phyloP scores from a whole-genome alignment of 2,329 filamentous ascomycete species.

The Aspergillus thermomutatus region DNA sequence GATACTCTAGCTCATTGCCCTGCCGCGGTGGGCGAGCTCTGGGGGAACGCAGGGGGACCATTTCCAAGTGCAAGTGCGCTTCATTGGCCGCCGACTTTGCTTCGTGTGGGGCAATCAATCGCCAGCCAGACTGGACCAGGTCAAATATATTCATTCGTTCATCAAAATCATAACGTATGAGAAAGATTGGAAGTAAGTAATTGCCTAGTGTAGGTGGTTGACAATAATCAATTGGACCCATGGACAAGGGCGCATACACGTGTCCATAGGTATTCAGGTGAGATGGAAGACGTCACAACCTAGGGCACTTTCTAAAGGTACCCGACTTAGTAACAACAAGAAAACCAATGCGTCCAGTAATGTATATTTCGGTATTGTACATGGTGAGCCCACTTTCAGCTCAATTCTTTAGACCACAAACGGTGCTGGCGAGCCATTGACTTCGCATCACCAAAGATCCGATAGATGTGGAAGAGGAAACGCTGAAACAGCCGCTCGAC shows the following conservation, averaged over 20 bases:
- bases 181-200: background rate
- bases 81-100: background rate
- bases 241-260: background rate
- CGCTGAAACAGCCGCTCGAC: background rate
- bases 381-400: conserved; percentile 6
- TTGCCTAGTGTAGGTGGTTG: background rate
- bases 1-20: background rate
- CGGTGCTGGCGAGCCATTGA: background rate
- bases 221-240: background rate
- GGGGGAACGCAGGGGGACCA: background rate
- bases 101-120: background rate
- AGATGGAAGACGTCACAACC: background rate
- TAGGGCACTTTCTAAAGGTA: background rate
- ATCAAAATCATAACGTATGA: background rate
- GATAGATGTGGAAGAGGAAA: background rate
- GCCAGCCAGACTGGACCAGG: background rate
- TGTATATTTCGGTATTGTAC: conserved; percentile 16
- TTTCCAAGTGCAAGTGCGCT: background rate
- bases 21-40: background rate
- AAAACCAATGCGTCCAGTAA: background rate
- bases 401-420: background rate
- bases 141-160: background rate
- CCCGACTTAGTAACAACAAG: background rate
- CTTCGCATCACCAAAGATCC: background rate
- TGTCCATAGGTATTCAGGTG: background rate